Evolutionary conservation across 228 moss, liverwort and hornwort species (phyloP).

Genomic region (Sphagnum magellanicum): DNA sequence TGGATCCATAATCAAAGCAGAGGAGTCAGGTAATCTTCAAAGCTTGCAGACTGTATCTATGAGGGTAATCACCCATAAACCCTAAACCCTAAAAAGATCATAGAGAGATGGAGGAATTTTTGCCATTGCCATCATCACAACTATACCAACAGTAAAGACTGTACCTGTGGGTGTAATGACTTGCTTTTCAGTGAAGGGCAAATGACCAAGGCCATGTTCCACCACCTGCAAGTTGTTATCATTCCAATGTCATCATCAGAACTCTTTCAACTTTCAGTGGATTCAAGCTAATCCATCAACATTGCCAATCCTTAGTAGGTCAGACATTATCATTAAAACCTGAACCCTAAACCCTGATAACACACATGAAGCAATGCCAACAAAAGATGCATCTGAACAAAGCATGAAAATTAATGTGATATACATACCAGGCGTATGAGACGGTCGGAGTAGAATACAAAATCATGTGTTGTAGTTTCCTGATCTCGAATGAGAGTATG

Average conservation of each 20-base stretch:
- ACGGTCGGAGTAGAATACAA: slow-evolving; percentile 52
- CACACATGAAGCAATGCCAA: too few species aligned
- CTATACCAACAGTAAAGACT: too few species aligned
- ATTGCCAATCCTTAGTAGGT: too few species aligned
- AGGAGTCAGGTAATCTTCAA: too few species aligned
- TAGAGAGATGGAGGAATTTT: too few species aligned
- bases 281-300: too few species aligned
- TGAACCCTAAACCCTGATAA: too few species aligned
- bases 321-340: too few species aligned
- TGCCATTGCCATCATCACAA: too few species aligned
- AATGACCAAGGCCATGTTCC: slow-evolving; percentile 52
- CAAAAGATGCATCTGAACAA: background rate
- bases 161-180: slow-evolving; percentile 34
- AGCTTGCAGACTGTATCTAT: too few species aligned
- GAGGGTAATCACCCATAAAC: too few species aligned
- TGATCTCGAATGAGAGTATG: slow-evolving; percentile 53
- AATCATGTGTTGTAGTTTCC: slow-evolving; percentile 44
- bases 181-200: slow-evolving; percentile 50
- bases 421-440: slow-evolving; percentile 31
- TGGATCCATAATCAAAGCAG: background rate
- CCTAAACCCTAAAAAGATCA: too few species aligned
- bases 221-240: slow-evolving; percentile 13
- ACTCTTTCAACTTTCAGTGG: background rate
- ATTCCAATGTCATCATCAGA: background rate
- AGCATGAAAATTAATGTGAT: background rate